Evolutionary conservation across 208 protist species (phyloP), one percentile per base, ranked within the genome.

Genomic region (Trypanosoma vivax): DNA sequence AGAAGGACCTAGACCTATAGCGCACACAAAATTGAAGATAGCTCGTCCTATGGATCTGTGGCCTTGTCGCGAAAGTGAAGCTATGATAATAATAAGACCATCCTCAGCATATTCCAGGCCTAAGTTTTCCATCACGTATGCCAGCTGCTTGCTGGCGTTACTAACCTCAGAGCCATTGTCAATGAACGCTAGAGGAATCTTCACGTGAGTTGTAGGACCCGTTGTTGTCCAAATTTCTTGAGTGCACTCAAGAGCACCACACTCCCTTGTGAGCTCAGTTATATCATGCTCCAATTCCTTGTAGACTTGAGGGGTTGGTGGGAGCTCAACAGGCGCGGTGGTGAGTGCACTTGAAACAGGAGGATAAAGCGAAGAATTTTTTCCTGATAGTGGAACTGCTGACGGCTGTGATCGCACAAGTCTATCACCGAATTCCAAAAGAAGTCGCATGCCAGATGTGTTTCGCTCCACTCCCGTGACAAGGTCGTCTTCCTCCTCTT

Each of bases 31-130:
- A 39, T 76, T 47, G 51, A 95, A 92, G 48, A 95, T 54, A 19
- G 82, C 70, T 27, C 63, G 64, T 16, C 81, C 74, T 21, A 75
- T 82, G 9, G 76, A 57, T 42, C 79, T 74, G 57, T 89, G 75
- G 35, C 77, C 63, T 39, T 73, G 76, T 37, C 46, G 53, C 7
- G 83, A 59, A 34, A 95, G 76, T 0, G 88, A 83, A 19, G 79
- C 63, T 48, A 92, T 71, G 7, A 66, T 73, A 2, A 81, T 62
- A 18, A 83, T 76, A 9, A 95, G 56, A 1, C 84, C 88, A 27
- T 90, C 84, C 46, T 90, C 82, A 7, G 81, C 88, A 70, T 88
- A 88, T 30, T 88, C 82, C 0, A 95, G 52, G 13, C 82, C 79
- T 30, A 65, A 55, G 1, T 56, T 50, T 37, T 83, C 77, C 37